These are phyloP conservation scores for Gossypium thurberi DNA, from an alignment of 345 rosid genomes.

Conservation along the genomic window DNA sequence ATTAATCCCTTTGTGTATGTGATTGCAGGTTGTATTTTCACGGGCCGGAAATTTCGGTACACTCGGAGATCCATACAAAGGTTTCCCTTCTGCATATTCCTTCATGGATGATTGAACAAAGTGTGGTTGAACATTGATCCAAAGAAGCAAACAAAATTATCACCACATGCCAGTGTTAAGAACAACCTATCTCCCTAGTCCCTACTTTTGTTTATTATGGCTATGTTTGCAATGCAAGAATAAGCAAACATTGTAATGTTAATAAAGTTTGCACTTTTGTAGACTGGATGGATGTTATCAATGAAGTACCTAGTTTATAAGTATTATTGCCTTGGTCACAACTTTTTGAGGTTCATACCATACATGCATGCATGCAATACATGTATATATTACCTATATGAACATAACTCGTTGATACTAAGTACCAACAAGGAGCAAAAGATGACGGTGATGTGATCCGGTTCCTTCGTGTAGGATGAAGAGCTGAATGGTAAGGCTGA, in stretches of 20 bases:
- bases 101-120: background rate
- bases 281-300: background rate
- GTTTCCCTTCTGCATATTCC: slow-evolving; percentile 7
- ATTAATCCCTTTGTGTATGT: background rate
- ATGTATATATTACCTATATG: background rate
- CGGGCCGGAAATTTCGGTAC: slow-evolving; percentile 58
- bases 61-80: slow-evolving; percentile 26
- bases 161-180: background rate
- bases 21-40: slow-evolving; percentile 53
- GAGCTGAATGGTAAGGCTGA: no score
- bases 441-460: no score
- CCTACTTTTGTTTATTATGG: background rate
- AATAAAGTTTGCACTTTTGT: background rate
- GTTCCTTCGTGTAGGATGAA: no score
- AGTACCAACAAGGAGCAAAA: no score
- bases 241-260: background rate
- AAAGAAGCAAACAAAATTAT: background rate
- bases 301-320: background rate
- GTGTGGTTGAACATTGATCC: background rate
- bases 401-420: no score
- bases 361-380: background rate
- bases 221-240: background rate
- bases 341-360: background rate
- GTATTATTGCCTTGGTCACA: background rate
- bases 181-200: background rate